A percentile compares a stretch with the other conserved stretches of the same genome.
These are phyloP conservation scores for Gynandropsis gynandra DNA, from an alignment of 345 rosid genomes.

Conservation along the genomic window DNA sequence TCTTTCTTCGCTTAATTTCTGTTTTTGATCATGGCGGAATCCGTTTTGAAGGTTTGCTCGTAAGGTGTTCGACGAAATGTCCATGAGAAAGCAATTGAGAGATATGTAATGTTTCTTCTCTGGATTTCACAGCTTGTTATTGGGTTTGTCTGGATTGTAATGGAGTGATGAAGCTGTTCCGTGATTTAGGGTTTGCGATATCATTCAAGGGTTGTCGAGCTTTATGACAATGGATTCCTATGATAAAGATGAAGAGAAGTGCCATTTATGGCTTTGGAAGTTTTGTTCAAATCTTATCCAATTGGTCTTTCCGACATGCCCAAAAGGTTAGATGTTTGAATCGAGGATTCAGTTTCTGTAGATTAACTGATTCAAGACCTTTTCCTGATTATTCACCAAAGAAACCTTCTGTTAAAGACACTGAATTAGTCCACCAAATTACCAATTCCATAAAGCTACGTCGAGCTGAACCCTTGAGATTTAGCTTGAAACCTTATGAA, in stretches of 20 bases:
- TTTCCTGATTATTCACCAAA: slow-evolving; percentile 86
- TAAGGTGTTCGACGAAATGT: slow-evolving; percentile 1
- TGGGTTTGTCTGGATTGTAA: slow-evolving; percentile 9
- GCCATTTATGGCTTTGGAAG: slow-evolving; percentile 28
- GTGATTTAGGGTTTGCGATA: slow-evolving; percentile 20
- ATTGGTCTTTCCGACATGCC: slow-evolving; percentile 16
- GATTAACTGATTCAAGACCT: slow-evolving; percentile 45
- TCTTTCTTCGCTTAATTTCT: no score
- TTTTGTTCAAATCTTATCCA: slow-evolving; percentile 26
- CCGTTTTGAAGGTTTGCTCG: neutral
- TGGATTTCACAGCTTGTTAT: neutral
- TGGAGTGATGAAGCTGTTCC: slow-evolving; percentile 37
- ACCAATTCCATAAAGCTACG: slow-evolving; percentile 60
- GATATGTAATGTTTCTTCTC: neutral
- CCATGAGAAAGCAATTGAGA: neutral
- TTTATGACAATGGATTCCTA: slow-evolving; percentile 37
- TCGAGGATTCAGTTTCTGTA: slow-evolving; percentile 27
- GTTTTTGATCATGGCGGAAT: no score
- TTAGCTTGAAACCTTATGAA: slow-evolving; percentile 61
- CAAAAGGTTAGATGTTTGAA: slow-evolving; percentile 21
- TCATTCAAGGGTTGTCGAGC: slow-evolving; percentile 11
- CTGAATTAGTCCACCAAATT: slow-evolving; percentile 69
- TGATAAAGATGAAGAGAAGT: slow-evolving; percentile 45
- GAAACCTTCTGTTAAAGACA: slow-evolving; percentile 60
- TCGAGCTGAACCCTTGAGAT: slow-evolving; percentile 49